Conservation (phyloP, 768 basidiomycete species). For the Suillus placidus region DNA sequence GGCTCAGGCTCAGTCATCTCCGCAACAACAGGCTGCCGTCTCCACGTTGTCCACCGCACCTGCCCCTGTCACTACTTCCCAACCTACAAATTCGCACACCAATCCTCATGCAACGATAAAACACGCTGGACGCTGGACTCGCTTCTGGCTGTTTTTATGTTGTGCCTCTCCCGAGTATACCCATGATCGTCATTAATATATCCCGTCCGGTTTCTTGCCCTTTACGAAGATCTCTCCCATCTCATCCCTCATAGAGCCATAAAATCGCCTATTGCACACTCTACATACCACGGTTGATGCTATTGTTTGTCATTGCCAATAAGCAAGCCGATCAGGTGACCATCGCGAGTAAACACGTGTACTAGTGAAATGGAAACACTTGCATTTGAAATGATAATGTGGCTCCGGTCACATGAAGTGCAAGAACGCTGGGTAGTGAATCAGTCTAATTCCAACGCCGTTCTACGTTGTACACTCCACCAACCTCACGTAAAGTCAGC, state of each 20-base stretch:
- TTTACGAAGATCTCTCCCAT: too few relatives aligned
- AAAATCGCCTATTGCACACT: too few relatives aligned
- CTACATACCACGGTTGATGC: too few relatives aligned
- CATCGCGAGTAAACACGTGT: too few relatives aligned
- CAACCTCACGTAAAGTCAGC: not conserved
- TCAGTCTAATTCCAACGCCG: slow-evolving; percentile 78
- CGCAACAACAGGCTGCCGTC: not conserved
- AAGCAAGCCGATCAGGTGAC: too few relatives aligned
- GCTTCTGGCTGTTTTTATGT: not conserved
- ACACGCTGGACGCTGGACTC: not conserved
- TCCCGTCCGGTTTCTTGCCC: too few relatives aligned
- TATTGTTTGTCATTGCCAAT: too few relatives aligned
- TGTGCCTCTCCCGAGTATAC: not conserved
- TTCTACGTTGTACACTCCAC: slow-evolving; percentile 77
- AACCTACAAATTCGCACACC: not conserved
- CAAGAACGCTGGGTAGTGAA: not conserved
- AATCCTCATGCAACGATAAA: not conserved
- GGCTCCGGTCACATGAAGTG: not conserved
- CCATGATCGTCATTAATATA: not conserved
- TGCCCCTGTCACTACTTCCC: not conserved
- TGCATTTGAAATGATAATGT: too few relatives aligned
- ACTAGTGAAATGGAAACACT: too few relatives aligned
- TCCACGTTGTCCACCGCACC: not conserved
- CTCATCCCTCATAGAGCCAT: too few relatives aligned
- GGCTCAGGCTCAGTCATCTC: not conserved